These are phyloP conservation scores for Coniosporium tulheliwenetii DNA, from an alignment of 2,329 filamentous ascomycete species.

Conservation along the genomic window DNA sequence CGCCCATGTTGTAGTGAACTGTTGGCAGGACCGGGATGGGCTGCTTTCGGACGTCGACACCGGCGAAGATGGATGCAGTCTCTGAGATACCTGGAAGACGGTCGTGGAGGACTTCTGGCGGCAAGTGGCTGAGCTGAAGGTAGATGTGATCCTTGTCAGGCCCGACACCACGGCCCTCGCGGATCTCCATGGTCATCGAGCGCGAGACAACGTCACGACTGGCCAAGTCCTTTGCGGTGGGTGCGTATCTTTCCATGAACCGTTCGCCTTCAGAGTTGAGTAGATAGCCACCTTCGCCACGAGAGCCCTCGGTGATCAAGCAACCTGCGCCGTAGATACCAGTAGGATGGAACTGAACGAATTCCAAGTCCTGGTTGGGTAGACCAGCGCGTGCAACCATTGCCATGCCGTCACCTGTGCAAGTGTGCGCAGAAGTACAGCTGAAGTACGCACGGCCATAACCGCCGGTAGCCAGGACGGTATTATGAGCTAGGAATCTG, in stretches of 20 bases:
- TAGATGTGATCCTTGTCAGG: constrained; percentile 97
- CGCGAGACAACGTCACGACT: constrained; percentile 92
- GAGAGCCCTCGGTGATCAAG: constrained; percentile 93
- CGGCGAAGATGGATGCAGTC: constrained; percentile 91
- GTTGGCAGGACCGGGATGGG: constrained; percentile 93
- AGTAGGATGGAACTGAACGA: constrained; percentile 98
- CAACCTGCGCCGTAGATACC: constrained; percentile 98
- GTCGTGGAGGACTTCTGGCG: constrained; percentile 81
- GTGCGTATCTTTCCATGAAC: constrained; percentile 98
- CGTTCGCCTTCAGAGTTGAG: constrained; percentile 96
- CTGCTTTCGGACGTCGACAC: constrained; percentile 93
- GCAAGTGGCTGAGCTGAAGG: constrained; percentile 92
- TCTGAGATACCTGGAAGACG: constrained; percentile 97
- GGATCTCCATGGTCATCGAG: constrained; percentile 97
- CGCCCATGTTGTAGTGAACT: constrained; percentile 99
- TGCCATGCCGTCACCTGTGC: constrained; percentile 97
- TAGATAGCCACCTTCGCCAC: constrained; percentile 95
- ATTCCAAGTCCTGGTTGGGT: constrained; percentile 97
- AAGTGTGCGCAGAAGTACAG: constrained; percentile 95
- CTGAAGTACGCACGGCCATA: constrained; percentile 98
- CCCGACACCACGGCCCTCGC: constrained; percentile 91
- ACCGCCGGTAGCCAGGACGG: constrained; percentile 88
- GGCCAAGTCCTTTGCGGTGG: constrained; percentile 94
- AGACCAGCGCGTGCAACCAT: constrained; percentile 97
- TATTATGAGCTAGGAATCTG: constrained; percentile 93